Percentiles rank a stretch among this genome's conserved stretches.
phyloP scores from a whole-genome alignment of 352 stramenopile species.

The Globisporangium viniferum region DNA sequence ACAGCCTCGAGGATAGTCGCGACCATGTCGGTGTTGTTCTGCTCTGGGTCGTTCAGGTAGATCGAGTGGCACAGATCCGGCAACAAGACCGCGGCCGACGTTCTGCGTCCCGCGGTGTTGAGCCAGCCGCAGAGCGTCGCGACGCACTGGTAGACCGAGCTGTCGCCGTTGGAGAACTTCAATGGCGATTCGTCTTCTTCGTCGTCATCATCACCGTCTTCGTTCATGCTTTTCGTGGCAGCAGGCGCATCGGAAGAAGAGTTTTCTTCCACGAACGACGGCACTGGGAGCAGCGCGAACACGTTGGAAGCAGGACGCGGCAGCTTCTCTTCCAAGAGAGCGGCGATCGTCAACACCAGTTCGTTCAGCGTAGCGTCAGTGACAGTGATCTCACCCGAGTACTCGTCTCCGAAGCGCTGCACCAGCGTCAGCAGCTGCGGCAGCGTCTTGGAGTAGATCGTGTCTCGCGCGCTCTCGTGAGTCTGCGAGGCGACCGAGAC shows the following conservation, averaged over 20 bases:
- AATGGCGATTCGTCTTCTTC: conserved; percentile 21
- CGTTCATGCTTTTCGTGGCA: neutral
- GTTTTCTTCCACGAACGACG: conserved; percentile 54
- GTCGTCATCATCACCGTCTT: conserved; percentile 4
- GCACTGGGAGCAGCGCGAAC: conserved; percentile 52
- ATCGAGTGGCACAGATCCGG: conserved; percentile 33
- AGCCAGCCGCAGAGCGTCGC: conserved; percentile 45
- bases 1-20: conserved; percentile 19
- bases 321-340: conserved; percentile 54
- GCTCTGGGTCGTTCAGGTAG: conserved; percentile 21
- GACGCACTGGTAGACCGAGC: conserved; percentile 35
- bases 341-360: conserved; percentile 46
- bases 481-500: conserved; percentile 65
- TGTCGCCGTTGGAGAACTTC: conserved; percentile 20
- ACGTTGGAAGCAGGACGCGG: conserved; percentile 32
- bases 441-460: conserved; percentile 54
- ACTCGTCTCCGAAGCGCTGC: conserved; percentile 15
- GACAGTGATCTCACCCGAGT: conserved; percentile 16
- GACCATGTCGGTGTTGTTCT: conserved; percentile 14
- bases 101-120: conserved; percentile 19
- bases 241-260: conserved; percentile 34
- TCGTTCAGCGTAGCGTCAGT: conserved; percentile 49
- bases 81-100: conserved; percentile 37
- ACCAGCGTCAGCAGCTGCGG: conserved; percentile 42
- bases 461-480: conserved; percentile 30